Percentiles rank a stretch among this genome's conserved stretches.
Conservation (phyloP, 106 monocot species). For the Dendrobium huoshanense region DNA sequence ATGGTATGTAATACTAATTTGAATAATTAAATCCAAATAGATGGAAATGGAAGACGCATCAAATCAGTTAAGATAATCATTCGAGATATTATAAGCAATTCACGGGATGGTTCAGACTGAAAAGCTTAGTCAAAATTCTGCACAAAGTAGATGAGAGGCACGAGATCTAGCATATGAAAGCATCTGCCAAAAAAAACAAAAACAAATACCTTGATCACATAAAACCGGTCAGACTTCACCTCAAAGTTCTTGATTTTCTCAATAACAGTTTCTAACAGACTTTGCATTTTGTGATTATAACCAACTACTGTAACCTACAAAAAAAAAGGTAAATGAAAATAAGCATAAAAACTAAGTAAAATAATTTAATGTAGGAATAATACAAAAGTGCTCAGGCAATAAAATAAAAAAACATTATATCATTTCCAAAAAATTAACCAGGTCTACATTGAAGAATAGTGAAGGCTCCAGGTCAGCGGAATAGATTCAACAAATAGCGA, state of each 20-base stretch:
- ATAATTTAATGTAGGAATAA: not conserved
- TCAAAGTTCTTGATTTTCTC: conserved; percentile 65
- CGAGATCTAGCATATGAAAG: not conserved
- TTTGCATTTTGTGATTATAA: conserved; percentile 89
- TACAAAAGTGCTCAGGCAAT: not conserved
- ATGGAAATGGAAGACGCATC: not conserved
- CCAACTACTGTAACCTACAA: conserved; percentile 58
- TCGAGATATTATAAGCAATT: not conserved
- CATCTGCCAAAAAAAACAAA: not conserved
- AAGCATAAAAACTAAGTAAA: not conserved
- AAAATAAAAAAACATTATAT: not conserved
- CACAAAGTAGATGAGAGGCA: not conserved
- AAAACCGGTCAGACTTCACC: conserved; percentile 72
- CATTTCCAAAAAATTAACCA: not conserved
- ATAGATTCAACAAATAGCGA: not conserved
- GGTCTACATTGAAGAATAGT: not conserved
- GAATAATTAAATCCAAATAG: not conserved
- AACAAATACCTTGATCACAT: conserved; percentile 78
- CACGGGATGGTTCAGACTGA: not conserved
- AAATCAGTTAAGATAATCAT: not conserved
- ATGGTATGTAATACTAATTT: not conserved
- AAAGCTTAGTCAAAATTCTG: not conserved
- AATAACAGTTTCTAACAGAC: conserved; percentile 68
- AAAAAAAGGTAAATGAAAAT: not conserved
- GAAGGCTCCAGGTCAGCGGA: not conserved